Evolutionary conservation across 176 grass and related monocot species (phyloP).

Genomic region (Calamus simplicifolius): DNA sequence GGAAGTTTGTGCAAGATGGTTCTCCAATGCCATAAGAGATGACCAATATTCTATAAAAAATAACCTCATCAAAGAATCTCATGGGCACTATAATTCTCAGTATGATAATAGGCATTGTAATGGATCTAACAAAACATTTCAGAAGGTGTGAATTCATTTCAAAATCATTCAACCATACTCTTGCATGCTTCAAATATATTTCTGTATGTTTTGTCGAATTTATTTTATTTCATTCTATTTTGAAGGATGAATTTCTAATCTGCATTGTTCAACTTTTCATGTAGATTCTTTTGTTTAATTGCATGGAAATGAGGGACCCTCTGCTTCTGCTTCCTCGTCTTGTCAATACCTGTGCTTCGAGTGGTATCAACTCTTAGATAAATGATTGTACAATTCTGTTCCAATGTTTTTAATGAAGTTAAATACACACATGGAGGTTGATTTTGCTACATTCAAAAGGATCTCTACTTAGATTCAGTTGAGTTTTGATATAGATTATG

Average conservation of each 20-base stretch:
- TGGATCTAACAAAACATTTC: not conserved
- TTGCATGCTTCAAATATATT: not conserved
- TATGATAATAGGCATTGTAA: not conserved
- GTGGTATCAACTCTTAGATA: slow-evolving; percentile 4
- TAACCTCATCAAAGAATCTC: not conserved
- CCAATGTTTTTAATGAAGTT: too few species aligned
- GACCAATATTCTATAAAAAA: not conserved
- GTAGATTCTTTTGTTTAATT: slow-evolving; percentile 30
- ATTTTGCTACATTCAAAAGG: too few species aligned
- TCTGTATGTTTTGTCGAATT: not conserved
- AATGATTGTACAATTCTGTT: too few species aligned
- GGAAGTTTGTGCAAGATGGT: slow-evolving; percentile 25
- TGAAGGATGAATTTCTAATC: not conserved
- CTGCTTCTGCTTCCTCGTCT: slow-evolving; percentile 18
- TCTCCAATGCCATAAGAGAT: slow-evolving; percentile 1
- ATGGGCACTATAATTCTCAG: not conserved
- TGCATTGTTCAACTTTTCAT: not conserved
- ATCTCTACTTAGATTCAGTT: too few species aligned
- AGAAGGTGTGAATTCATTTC: slow-evolving; percentile 7
- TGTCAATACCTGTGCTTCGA: slow-evolving; percentile 11
- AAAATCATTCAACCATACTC: not conserved
- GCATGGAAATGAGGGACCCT: slow-evolving; percentile 23
- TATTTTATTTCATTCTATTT: not conserved
- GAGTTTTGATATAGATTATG: too few species aligned
- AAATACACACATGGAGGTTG: too few species aligned